These are phyloP conservation scores for Verticillium klebahnii DNA, from an alignment of 2,329 filamentous ascomycete species.

Conservation along the genomic window DNA sequence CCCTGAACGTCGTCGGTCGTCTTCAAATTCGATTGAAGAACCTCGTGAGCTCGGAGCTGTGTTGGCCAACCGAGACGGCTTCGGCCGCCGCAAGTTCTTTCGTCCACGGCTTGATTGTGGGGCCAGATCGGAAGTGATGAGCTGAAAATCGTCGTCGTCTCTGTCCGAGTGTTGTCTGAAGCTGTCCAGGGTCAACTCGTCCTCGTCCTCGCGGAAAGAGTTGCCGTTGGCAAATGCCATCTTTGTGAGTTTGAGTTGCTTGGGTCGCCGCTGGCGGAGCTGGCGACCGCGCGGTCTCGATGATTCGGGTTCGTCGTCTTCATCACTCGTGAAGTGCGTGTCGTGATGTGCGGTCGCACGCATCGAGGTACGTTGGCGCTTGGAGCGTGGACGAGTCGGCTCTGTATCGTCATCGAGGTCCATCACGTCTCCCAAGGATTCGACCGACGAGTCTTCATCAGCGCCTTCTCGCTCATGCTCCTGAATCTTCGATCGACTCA, in stretches of 20 bases:
- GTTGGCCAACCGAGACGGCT: constrained; percentile 13
- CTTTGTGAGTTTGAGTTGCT: constrained; percentile 17
- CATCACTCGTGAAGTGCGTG: constrained; percentile 1
- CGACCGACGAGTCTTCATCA: not conserved
- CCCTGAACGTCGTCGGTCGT: constrained; percentile 39
- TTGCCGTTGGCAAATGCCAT: constrained; percentile 18
- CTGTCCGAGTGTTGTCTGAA: constrained; percentile 19
- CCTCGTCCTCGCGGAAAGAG: constrained; percentile 12
- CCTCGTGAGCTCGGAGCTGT: constrained; percentile 20
- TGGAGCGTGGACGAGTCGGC: not conserved
- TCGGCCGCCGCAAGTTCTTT: constrained; percentile 13
- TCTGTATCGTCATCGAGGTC: constrained; percentile 4
- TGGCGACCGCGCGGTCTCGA: constrained; percentile 1
- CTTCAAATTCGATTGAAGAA: constrained; percentile 50
- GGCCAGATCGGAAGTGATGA: constrained; percentile 32
- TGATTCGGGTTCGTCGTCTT: not conserved
- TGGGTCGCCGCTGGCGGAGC: constrained; percentile 16
- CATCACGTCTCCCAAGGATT: not conserved
- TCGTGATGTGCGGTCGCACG: constrained; percentile 3
- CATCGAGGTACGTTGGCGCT: constrained; percentile 4
- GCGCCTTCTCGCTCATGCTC: constrained; percentile 1
- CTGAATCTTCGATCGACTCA: not conserved
- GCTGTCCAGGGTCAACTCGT: constrained; percentile 25
- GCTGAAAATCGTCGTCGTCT: constrained; percentile 27
- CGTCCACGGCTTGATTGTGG: constrained; percentile 8